Evolutionary conservation across 148 eudicot genomes (phyloP).

Genomic region (Cornus suecica): DNA sequence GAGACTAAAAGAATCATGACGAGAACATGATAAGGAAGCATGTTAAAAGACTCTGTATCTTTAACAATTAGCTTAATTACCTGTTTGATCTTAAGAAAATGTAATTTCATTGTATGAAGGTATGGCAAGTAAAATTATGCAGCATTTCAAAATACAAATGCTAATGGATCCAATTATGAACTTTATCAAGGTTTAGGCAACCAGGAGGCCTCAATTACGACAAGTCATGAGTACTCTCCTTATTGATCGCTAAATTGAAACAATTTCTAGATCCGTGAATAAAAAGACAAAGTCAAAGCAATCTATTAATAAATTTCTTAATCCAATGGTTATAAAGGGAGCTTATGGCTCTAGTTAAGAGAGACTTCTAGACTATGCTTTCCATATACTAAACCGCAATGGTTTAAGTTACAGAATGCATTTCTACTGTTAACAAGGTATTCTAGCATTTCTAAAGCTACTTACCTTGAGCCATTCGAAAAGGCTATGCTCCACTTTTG

Average conservation of each 20-base stretch:
- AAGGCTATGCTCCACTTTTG: constrained; percentile 91
- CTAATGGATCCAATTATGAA: background rate
- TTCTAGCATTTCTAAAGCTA: constrained; percentile 2
- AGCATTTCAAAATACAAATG: background rate
- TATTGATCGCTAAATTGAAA: background rate
- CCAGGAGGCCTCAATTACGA: too few species aligned
- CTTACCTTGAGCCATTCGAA: constrained; percentile 97
- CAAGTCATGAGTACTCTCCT: too few species aligned
- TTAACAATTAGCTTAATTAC: background rate
- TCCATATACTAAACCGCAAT: background rate
- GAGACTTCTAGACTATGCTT: too few species aligned
- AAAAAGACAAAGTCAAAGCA: too few species aligned
- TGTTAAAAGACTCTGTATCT: background rate
- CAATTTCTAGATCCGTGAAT: background rate
- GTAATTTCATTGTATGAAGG: background rate
- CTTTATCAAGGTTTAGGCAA: background rate
- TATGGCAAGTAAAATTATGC: background rate
- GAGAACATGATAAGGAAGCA: background rate
- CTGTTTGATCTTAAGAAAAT: background rate
- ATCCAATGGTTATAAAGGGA: too few species aligned
- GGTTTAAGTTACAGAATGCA: background rate
- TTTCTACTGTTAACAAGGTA: background rate
- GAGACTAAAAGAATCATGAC: background rate
- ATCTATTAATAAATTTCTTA: too few species aligned
- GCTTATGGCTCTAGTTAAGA: too few species aligned